A percentile compares a stretch with the other conserved stretches of the same genome.
Conservation (phyloP, 2,329 filamentous ascomycete genomes). For the Diaporthe sp. region DNA sequence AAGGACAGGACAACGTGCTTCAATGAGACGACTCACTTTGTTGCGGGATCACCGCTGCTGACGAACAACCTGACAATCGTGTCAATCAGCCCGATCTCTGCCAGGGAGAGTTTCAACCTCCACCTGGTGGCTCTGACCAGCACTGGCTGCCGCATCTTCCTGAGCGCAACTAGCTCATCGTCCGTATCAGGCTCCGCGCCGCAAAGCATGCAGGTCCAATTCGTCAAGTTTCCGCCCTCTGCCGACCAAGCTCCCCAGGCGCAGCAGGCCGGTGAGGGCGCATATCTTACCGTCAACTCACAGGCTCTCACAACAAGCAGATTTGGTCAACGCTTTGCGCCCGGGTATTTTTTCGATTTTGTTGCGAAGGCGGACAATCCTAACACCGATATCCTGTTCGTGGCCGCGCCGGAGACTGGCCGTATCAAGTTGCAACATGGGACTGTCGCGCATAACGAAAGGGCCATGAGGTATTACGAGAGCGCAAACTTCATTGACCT, state of each 20-base stretch:
- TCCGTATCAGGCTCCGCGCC: constrained; percentile 77
- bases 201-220: constrained; percentile 97
- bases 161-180: constrained; percentile 88
- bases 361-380: constrained; percentile 69
- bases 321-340: constrained; percentile 76
- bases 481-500: constrained; percentile 85
- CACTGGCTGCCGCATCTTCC: constrained; percentile 90
- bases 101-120: constrained; percentile 83
- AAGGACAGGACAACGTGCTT: constrained; percentile 74
- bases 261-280: constrained; percentile 54
- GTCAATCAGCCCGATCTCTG: constrained; percentile 87
- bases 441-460: constrained; percentile 54
- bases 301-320: constrained; percentile 64
- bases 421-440: constrained; percentile 77
- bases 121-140: constrained; percentile 92
- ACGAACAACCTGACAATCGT: constrained; percentile 80
- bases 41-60: constrained; percentile 79
- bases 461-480: constrained; percentile 77
- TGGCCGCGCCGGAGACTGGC: constrained; percentile 89
- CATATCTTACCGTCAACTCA: constrained; percentile 64
- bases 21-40: constrained; percentile 88
- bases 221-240: constrained; percentile 92
- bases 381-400: constrained; percentile 79
- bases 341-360: constrained; percentile 93
- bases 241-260: neutral